Evolutionary conservation across 2,329 filamentous ascomycete species (phyloP).

Genomic region (Fusarium anguioides): DNA sequence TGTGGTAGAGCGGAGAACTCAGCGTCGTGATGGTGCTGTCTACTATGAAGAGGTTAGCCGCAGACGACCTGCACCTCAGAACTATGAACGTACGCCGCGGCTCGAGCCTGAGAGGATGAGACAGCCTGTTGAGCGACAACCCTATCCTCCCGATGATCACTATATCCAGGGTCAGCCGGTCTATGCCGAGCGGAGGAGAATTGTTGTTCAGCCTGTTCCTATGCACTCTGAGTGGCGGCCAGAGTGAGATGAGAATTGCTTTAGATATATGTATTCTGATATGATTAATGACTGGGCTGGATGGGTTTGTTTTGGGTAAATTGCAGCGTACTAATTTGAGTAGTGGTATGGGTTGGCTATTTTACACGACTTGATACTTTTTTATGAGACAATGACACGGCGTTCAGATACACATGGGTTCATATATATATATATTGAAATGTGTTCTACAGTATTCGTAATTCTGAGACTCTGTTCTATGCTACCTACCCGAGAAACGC

Average conservation of each 20-base stretch:
- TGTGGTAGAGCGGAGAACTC: conserved; percentile 26
- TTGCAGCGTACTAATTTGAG: background rate
- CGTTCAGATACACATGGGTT: background rate
- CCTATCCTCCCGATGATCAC: conserved; percentile 35
- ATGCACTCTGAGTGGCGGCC: conserved; percentile 23
- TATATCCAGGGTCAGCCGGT: conserved; percentile 34
- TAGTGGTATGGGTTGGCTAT: conserved; percentile 6
- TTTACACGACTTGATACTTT: conserved; percentile 4
- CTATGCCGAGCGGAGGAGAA: conserved; percentile 33
- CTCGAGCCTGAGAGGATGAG: conserved; percentile 24
- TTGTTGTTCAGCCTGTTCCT: conserved; percentile 22
- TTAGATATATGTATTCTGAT: background rate
- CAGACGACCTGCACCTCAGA: conserved; percentile 29
- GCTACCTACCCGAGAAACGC: conserved; percentile 13
- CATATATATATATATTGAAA: conserved; percentile 2
- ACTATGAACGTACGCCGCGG: conserved; percentile 30
- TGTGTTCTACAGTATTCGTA: conserved; percentile 8
- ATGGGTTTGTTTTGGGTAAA: background rate
- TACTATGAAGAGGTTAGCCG: conserved; percentile 37
- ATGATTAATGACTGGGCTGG: background rate
- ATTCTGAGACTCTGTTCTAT: conserved; percentile 14
- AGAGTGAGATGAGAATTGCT: background rate
- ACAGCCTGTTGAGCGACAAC: conserved; percentile 12
- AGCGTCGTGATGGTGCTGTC: conserved; percentile 29
- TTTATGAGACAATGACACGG: conserved; percentile 6